Conservation (phyloP, 306 rosid genomes). For the Sechiopsis laciniata region DNA sequence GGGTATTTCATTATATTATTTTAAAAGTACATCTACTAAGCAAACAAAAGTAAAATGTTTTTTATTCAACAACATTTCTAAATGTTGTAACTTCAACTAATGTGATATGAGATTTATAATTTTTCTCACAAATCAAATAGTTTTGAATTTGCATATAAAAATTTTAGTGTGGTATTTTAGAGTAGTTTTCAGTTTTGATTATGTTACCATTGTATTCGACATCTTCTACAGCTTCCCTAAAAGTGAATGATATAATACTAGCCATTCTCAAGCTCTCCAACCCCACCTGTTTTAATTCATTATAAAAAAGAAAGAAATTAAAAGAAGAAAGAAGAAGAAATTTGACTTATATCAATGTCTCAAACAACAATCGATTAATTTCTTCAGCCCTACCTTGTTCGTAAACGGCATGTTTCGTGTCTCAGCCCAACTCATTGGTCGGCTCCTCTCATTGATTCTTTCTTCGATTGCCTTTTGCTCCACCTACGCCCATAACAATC, state of each 20-base stretch:
- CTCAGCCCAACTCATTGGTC: conserved; percentile 58
- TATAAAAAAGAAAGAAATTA: too few species aligned
- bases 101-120: too few species aligned
- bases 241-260: conserved; percentile 79
- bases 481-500: conserved; percentile 32
- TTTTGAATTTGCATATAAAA: background rate
- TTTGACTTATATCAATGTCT: background rate
- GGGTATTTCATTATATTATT: too few species aligned
- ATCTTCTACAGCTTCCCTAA: conserved; percentile 87
- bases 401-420: conserved; percentile 65
- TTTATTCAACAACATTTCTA: too few species aligned
- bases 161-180: background rate
- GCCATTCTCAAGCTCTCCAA: conserved; percentile 88
- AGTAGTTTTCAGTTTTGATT: background rate
- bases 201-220: conserved; percentile 80
- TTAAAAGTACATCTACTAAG: too few species aligned
- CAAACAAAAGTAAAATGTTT: too few species aligned
- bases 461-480: conserved; percentile 56
- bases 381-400: conserved; percentile 45
- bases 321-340: background rate
- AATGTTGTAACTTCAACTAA: too few species aligned
- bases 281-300: conserved; percentile 39
- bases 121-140: too few species aligned
- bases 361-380: background rate
- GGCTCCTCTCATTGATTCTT: conserved; percentile 41